Base-by-base conservation (phyloP, 1,284 basidiomycete species). In the Microbotryum lychnidis-dioicae region DNA sequence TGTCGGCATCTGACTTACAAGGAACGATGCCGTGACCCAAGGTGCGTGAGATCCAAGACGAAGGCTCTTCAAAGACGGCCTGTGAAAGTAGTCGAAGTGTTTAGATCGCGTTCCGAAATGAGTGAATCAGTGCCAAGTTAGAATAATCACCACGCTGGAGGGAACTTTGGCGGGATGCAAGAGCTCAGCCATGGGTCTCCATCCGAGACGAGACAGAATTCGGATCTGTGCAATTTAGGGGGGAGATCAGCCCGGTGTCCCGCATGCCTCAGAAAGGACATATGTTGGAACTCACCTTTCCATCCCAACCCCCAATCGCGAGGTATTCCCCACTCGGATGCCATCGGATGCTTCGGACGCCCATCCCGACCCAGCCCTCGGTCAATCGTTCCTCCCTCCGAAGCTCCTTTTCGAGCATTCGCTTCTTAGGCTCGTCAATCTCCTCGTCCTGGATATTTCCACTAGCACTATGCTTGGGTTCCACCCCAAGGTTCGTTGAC, bases 271-370 rank as follows among this genome's bases (percentile, higher is more conserved):
- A 18, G 6, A 4, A 1, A 23, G 20, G 42, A 21, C 42, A 20
- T 10, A 16, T 20, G 21, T 20, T n/a, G 16, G 45, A 31, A 27
- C 68, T 45, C 45, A 75, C 73, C 50, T 65, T 68, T 20, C 71
- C 73, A 54, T 75, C 73, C 50, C 70, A 75, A 3, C 73, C 75
- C 4, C 73, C 75, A 0, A 76, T 54, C 1, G 74, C 73, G 2
- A 76, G 52, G 31, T 71, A 74, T n/a, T 70, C 60, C 0, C 74
- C 72, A 6, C 66, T 66, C 4, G 69, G 71, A 57, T 72, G 70
- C 75, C 75, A 76, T 7, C 62, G 53, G 4, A 76, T 69, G 3
- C 56, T 58, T 18, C 74, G 63, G 37, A 76, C 68, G 1, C 75
- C 75, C 16, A 74, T 61, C 1, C 73, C 74, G 3, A 73, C 70